Evolutionary conservation across 1,284 basidiomycete species (phyloP).

Genomic region (Calocybe gambosa): DNA sequence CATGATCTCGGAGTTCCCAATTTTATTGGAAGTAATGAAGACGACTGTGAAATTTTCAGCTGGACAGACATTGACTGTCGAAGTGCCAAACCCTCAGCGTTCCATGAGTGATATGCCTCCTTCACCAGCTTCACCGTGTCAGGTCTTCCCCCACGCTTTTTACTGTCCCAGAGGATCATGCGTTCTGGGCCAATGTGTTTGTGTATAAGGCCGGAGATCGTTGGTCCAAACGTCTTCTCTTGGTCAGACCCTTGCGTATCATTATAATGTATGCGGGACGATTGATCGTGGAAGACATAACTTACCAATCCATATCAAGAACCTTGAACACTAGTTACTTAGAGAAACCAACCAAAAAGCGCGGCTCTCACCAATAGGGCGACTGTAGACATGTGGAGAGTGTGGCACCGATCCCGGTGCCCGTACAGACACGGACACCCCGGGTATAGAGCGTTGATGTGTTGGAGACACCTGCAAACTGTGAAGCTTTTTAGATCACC

Average conservation of each 20-base stretch:
- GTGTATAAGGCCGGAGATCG: constrained; percentile 63
- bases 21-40: constrained; percentile 72
- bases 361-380: constrained; percentile 46
- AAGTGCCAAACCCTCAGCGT: constrained; percentile 52
- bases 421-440: constrained; percentile 72
- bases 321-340: constrained; percentile 36
- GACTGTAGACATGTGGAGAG: constrained; percentile 71
- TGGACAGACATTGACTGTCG: constrained; percentile 8
- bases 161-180: constrained; percentile 67
- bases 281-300: constrained; percentile 8
- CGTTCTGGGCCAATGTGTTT: constrained; percentile 63
- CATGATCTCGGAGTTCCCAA: constrained; percentile 70
- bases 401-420: constrained; percentile 71
- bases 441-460: constrained; percentile 69
- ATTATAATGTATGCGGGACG: constrained; percentile 5
- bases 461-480: constrained; percentile 75
- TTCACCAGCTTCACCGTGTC: constrained; percentile 72
- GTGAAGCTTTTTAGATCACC: neutral
- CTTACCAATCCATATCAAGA: constrained; percentile 72
- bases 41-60: constrained; percentile 40
- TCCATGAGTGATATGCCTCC: constrained; percentile 59
- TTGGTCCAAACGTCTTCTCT: constrained; percentile 73
- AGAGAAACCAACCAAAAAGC: neutral
- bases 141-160: constrained; percentile 61
- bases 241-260: constrained; percentile 53